Conservation (phyloP, 352 stramenopile species). For the Phytopythium litorale region DNA sequence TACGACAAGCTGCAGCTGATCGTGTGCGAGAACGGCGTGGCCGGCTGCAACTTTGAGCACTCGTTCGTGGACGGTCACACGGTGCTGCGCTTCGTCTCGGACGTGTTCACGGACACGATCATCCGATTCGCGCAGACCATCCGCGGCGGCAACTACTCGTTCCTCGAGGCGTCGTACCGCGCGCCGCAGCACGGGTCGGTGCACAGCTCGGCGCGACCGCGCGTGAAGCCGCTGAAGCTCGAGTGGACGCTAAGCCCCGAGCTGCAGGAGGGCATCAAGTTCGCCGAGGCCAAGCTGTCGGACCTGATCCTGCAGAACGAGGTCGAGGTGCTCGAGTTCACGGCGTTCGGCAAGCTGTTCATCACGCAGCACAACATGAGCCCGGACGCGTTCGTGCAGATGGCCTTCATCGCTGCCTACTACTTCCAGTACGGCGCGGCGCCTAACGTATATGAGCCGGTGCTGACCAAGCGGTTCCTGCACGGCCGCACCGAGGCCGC, state of each 20-base stretch:
- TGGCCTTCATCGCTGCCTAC: constrained; percentile 93
- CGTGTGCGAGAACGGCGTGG: constrained; percentile 92
- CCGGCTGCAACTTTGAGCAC: constrained; percentile 97
- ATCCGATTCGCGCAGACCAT: constrained; percentile 94
- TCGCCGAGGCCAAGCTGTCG: constrained; percentile 90
- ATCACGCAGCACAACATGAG: constrained; percentile 91
- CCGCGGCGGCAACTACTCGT: constrained; percentile 71
- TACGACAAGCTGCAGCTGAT: constrained; percentile 98
- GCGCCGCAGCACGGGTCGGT: constrained; percentile 49
- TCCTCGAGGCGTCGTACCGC: constrained; percentile 73
- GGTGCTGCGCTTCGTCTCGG: constrained; percentile 87
- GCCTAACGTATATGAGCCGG: constrained; percentile 93
- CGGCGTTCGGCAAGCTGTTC: constrained; percentile 86
- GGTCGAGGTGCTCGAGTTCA: constrained; percentile 94
- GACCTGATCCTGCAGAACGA: constrained; percentile 94
- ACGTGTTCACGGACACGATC: constrained; percentile 91
- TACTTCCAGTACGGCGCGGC: constrained; percentile 90
- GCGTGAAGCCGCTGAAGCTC: constrained; percentile 87
- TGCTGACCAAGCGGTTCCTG: constrained; percentile 94
- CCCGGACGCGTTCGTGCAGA: constrained; percentile 96
- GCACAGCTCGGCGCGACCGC: constrained; percentile 30
- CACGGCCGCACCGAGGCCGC: constrained; percentile 95
- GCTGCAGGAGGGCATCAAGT: constrained; percentile 89
- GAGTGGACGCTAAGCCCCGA: constrained; percentile 83
- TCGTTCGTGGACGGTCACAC: constrained; percentile 97